A percentile compares a stretch with the other conserved stretches of the same genome.
phyloP scores from a whole-genome alignment of 257 asterid species.

The Ilex aquifolium region DNA sequence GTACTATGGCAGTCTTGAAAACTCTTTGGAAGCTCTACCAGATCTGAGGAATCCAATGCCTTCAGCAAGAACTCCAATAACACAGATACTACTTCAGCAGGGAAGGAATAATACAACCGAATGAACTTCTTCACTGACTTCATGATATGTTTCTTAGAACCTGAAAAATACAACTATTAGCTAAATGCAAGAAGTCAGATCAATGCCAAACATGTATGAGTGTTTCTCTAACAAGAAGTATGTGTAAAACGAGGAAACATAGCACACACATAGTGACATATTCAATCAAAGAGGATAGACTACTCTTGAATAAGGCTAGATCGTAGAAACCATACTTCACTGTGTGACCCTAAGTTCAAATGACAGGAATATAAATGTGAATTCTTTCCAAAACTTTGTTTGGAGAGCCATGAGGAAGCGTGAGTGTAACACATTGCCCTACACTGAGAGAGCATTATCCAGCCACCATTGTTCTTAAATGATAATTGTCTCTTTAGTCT shows the following conservation, averaged over 20 bases:
- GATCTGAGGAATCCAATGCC: slow-evolving; percentile 40
- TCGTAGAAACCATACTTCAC: no score
- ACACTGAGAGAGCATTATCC: no score
- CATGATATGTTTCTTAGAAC: slow-evolving; percentile 55
- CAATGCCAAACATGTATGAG: background rate
- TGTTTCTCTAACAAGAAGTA: background rate
- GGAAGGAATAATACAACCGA: slow-evolving; percentile 60
- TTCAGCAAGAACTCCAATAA: slow-evolving; percentile 65
- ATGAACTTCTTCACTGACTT: slow-evolving; percentile 55
- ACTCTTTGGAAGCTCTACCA: slow-evolving; percentile 22
- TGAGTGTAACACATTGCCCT: no score
- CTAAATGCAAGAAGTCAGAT: background rate
- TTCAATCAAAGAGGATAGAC: background rate
- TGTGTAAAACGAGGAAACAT: background rate
- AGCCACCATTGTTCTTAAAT: no score
- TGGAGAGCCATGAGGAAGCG: no score
- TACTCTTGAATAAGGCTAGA: no score
- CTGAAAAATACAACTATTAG: slow-evolving; percentile 28
- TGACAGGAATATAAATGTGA: no score
- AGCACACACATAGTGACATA: background rate
- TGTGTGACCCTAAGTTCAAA: no score
- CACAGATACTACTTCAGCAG: slow-evolving; percentile 61
- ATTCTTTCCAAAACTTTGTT: no score
- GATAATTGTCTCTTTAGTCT: no score
- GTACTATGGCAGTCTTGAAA: slow-evolving; percentile 18